These are phyloP conservation scores for Phyllosticta paracitricarpa DNA, from an alignment of 2,329 filamentous ascomycete genomes.

Conservation along the genomic window DNA sequence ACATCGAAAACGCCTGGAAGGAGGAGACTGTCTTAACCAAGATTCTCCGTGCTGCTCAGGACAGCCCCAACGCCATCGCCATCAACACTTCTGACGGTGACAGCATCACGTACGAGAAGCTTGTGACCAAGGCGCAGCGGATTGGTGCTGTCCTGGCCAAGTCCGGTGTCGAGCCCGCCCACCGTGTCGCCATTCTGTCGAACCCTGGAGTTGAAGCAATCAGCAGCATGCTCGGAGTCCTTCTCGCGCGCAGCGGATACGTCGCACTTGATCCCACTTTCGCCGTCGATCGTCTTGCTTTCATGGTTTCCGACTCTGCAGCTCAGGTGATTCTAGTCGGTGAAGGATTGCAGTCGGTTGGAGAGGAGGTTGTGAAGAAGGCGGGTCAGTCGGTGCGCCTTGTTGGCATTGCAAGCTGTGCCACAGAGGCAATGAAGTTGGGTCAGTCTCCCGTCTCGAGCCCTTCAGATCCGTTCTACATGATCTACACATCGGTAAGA, in stretches of 20 bases:
- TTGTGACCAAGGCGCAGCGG: constrained; percentile 12
- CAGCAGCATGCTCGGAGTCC: constrained; percentile 14
- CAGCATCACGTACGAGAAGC: constrained; percentile 13
- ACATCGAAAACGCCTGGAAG: constrained; percentile 14
- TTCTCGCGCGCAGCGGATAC: constrained; percentile 12
- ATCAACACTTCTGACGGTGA: constrained; percentile 15
- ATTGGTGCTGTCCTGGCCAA: constrained; percentile 12
- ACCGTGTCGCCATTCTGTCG: constrained; percentile 14
- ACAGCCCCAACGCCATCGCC: constrained; percentile 13
- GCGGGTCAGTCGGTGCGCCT: background rate
- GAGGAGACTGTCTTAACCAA: constrained; percentile 12
- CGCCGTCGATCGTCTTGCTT: constrained; percentile 15
- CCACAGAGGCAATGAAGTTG: background rate
- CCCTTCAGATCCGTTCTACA: constrained; percentile 3
- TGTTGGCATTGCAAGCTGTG: background rate
- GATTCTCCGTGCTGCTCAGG: constrained; percentile 12
- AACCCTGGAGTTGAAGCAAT: constrained; percentile 15
- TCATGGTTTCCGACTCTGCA: constrained; percentile 12
- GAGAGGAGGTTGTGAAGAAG: background rate
- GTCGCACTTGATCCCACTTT: constrained; percentile 16
- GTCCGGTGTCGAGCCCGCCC: constrained; percentile 9
- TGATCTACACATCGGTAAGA: constrained; percentile 5
- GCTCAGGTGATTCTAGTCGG: background rate
- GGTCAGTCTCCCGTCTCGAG: background rate
- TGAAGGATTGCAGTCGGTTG: background rate